Base-by-base conservation (phyloP, 805 yeast genomes). In the Kluyveromyces nonfermentans region DNA sequence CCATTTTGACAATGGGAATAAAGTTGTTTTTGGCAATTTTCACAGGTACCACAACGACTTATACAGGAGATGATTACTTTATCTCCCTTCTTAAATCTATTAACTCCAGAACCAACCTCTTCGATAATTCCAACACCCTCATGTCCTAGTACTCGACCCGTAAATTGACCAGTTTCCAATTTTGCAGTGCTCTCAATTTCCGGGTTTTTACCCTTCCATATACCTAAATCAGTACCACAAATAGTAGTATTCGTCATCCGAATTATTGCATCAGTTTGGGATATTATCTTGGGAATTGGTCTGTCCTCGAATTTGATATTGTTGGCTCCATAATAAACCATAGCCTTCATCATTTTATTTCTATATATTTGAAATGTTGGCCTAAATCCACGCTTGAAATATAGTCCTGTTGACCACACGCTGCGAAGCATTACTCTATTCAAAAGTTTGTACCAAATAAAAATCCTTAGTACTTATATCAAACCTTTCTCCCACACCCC, bases 151-250 rank as follows among this genome's bases (percentile, higher is more conserved):
- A 86, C 87, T 53, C 83, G 85, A 6, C 77, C 73, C 17, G 95
- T 95, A 55, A 85, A 82, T 44, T 70, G 72, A 3, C 95, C 95
- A 50, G 82, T 83, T 25, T 78, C 74, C 55, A 77, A 84, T 69
- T 80, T 85, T 54, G 77, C 77, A 15, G 78, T 78, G 43, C 77
- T 79, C 48, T 74, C 74, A 38, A 85, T 41, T 75, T 72, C 43
- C 73, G 66, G 56, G 78, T 79, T 56, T 78, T 84, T 36, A 18
- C 39, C 39, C 31, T 36, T 36, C 39, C 39, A 36, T 3, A 36
- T 36, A 59, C 85, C 94, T 48, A 85, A 81, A 58, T 85, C 94
- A 1, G 87, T 78, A 5, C 95, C 95, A 63, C 95, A 86, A 46
- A 87, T 79, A 20, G 95, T 95, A 0, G 95, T 86, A 55, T 82